A percentile compares a stretch with the other conserved stretches of the same genome.
Evolutionary conservation across 1,139 yeast genomes (phyloP).

Genomic region (Kurtzmaniella quercitrusa): DNA sequence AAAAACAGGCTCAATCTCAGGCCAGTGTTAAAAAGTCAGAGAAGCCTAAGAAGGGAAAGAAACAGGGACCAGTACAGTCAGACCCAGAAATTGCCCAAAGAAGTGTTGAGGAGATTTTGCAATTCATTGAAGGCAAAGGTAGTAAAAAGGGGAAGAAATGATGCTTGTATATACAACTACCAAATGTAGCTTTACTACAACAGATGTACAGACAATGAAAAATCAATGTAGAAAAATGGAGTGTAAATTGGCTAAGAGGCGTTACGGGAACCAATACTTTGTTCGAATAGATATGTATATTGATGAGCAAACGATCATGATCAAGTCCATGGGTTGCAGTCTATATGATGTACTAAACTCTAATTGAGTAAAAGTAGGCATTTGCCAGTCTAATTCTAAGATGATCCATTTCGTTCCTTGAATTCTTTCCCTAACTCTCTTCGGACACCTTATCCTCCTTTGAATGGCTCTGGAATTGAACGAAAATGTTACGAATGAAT

Average conservation of each 20-base stretch:
- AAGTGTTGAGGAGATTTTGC: conserved; percentile 65
- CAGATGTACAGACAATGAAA: background rate
- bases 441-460: conserved; percentile 1
- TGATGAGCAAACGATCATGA: too few relatives aligned
- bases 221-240: too few relatives aligned
- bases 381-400: too few relatives aligned
- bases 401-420: too few relatives aligned
- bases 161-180: conserved; percentile 10
- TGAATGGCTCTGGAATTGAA: conserved; percentile 14
- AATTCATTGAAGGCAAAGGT: conserved; percentile 55
- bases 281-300: too few relatives aligned
- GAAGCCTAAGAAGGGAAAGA: conserved; percentile 21
- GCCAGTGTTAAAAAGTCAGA: conserved; percentile 9
- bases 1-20: conserved; percentile 9
- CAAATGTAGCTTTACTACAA: background rate
- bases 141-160: conserved; percentile 12
- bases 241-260: too few relatives aligned
- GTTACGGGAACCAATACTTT: too few relatives aligned
- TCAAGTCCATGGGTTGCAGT: background rate
- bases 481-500: conserved; percentile 31
- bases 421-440: conserved; percentile 6
- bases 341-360: background rate
- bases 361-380: background rate
- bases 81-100: conserved; percentile 55
- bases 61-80: conserved; percentile 25